Evolutionary conservation across 768 basidiomycete species (phyloP), one percentile per base, ranked within the genome.

Genomic region (Boletus reticuloceps): DNA sequence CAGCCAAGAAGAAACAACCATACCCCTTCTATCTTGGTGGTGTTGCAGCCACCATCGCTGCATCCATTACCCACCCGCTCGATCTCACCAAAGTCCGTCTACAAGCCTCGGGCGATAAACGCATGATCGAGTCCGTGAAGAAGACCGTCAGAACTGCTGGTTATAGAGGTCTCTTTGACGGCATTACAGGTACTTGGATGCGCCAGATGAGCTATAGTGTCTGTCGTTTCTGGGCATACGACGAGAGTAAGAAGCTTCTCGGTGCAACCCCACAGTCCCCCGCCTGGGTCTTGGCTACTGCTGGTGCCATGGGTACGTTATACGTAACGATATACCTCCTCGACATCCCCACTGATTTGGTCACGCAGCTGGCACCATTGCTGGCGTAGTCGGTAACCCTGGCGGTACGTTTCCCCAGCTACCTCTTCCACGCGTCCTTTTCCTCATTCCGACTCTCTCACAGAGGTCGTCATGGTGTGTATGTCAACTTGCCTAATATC

Each of bases 191-290:
- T 31, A 96, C 93, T 27, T 88, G 91, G 84, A 73, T 96, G 72
- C 82, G 93, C 29, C 93, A 96, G 73, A 92, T 94, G 91, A 89
- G 86, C 34, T 95, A 95, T 74, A 92, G 89, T 41, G 77, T 94
- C 69, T 92, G 90, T 69, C 80, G 92, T n/a, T 95, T 94, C 76
- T 94, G 91, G 84, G 91, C 89, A 16, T 93, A 94, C 69, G 92
- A 94, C 58, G 88, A 91, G 75, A 90, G 87, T 69, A 95, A 94
- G 79, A 91, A 88, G 75, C 59, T 87, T 8, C 63, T 94, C 0
- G 89, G 89, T 20, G 88, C 88, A 14, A 77, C 74, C 72, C 63
- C 71, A 64, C 79, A 88, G 59, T 79, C 86, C 0, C 84, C 91
- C 4, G 84, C 89, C 12, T 94, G 86, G 86, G 84, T 91, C 70